phyloP scores from a whole-genome alignment of 225 moss, liverwort and hornwort genomes.

The Straminergon stramineum region DNA sequence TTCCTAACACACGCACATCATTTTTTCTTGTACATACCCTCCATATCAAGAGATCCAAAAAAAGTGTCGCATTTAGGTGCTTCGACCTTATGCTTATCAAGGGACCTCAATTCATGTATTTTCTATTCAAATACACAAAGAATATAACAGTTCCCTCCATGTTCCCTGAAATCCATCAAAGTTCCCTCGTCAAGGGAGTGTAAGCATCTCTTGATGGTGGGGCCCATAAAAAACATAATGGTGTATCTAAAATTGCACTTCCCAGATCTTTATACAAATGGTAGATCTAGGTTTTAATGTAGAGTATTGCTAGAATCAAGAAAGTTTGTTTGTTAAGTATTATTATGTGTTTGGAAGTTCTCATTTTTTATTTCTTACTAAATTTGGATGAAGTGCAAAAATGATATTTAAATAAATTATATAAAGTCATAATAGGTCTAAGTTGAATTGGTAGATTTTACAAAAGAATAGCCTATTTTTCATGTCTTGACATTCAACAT shows the following conservation, averaged over 20 bases:
- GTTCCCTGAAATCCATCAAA: too few species aligned
- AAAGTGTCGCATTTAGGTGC: too few species aligned
- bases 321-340: not conserved
- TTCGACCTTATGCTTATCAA: not conserved
- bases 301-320: not conserved
- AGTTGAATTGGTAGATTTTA: not conserved
- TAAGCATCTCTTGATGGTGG: too few species aligned
- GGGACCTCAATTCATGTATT: not conserved
- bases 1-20: too few species aligned
- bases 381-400: not conserved
- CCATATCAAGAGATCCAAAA: too few species aligned
- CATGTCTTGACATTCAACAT: not conserved
- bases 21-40: too few species aligned
- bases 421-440: not conserved
- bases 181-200: too few species aligned
- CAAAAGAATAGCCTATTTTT: not conserved
- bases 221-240: not conserved
- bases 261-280: fast-evolving
- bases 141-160: too few species aligned
- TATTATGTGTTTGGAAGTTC: fast-evolving
- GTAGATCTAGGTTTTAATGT: not conserved
- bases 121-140: not conserved
- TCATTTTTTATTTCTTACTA: not conserved
- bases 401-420: not conserved
- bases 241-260: not conserved